These are phyloP conservation scores for Nemophila menziesii DNA, from an alignment of 257 asterid species.

Conservation along the genomic window DNA sequence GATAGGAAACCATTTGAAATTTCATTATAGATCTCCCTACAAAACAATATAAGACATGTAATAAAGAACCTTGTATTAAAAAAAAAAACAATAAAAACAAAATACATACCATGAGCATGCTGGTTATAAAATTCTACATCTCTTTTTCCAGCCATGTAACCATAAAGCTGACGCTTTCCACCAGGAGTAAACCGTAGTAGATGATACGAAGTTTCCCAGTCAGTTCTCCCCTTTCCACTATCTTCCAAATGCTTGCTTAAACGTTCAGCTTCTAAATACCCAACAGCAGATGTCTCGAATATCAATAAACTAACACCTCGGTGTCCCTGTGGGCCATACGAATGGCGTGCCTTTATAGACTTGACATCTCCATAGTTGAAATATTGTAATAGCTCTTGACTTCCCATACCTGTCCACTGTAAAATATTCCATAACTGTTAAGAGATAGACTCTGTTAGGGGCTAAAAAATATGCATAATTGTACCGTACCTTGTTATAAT, in stretches of 20 bases:
- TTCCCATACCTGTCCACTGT: conserved; percentile 74
- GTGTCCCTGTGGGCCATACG: conserved; percentile 66
- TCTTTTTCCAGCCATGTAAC: conserved; percentile 25
- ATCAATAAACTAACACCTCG: conserved; percentile 40
- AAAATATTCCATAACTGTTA: conserved; percentile 3
- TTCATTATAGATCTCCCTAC: conserved; percentile 5
- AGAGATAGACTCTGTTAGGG: background rate
- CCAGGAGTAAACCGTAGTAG: conserved; percentile 23
- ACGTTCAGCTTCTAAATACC: conserved; percentile 49
- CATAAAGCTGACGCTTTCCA: conserved; percentile 33
- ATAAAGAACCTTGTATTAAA: no score
- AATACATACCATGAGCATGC: conserved; percentile 21
- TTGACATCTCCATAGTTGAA: conserved; percentile 28
- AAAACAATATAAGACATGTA: conserved; percentile 9
- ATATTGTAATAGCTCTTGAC: conserved; percentile 36
- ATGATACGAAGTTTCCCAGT: conserved; percentile 32
- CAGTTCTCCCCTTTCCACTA: conserved; percentile 28
- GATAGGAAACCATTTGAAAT: conserved; percentile 2
- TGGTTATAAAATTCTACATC: conserved; percentile 24
- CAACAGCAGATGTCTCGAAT: conserved; percentile 46
- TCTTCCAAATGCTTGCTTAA: conserved; percentile 38
- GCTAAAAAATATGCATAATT: background rate
- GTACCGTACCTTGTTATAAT: conserved; percentile 17
- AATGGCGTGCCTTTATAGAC: conserved; percentile 29
- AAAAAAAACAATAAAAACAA: no score